Conservation (phyloP, 1,139 yeast species). For the Kurtzmaniella quercitrusa region DNA sequence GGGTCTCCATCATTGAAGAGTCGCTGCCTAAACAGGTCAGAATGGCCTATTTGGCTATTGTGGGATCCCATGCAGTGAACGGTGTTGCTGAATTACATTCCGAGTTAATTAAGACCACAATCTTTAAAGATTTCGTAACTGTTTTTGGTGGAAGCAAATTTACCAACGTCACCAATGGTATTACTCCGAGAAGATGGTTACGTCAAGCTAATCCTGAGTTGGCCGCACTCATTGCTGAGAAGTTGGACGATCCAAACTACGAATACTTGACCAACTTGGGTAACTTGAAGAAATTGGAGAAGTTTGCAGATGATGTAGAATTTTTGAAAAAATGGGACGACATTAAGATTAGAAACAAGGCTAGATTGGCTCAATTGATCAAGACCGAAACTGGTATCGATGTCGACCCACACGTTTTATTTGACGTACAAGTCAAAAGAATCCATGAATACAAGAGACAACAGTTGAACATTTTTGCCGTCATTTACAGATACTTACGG, state of each 20-base stretch:
- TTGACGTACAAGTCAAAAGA: constrained; percentile 92
- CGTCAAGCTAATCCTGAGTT: constrained; percentile 87
- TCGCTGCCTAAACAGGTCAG: constrained; percentile 74
- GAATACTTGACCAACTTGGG: constrained; percentile 68
- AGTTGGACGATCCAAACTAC: constrained; percentile 61
- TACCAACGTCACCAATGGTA: constrained; percentile 91
- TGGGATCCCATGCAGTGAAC: constrained; percentile 90
- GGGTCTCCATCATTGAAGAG: constrained; percentile 86
- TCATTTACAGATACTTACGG: constrained; percentile 73
- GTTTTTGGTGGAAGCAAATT: constrained; percentile 80
- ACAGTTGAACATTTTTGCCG: constrained; percentile 87
- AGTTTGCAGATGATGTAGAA: constrained; percentile 60
- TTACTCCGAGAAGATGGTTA: constrained; percentile 96
- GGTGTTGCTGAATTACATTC: constrained; percentile 97
- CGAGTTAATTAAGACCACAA: constrained; percentile 82
- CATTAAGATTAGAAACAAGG: constrained; percentile 70
- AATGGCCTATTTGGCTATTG: constrained; percentile 89
- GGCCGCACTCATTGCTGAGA: constrained; percentile 66
- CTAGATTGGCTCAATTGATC: constrained; percentile 64
- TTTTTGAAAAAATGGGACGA: constrained; percentile 71
- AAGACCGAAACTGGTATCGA: constrained; percentile 65
- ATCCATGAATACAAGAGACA: constrained; percentile 96
- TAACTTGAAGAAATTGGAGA: constrained; percentile 62
- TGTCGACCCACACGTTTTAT: constrained; percentile 69
- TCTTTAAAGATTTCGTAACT: constrained; percentile 84